phyloP scores from a whole-genome alignment of 73 alveolate genomes.

The Tetrahymena elliotti region DNA sequence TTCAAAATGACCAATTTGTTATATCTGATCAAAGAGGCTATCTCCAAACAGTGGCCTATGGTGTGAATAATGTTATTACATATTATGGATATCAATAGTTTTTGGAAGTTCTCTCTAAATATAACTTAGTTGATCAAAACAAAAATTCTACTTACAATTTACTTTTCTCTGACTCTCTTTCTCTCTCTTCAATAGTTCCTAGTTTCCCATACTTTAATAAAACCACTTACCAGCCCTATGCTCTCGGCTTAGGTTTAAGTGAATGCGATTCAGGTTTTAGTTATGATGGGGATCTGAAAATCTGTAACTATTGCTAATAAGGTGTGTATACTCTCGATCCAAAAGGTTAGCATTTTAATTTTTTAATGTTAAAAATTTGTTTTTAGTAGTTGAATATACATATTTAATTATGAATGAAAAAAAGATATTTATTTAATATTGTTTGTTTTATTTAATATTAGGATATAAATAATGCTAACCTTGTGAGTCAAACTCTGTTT shows the following conservation, averaged over 20 bases:
- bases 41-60: neutral
- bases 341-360: neutral
- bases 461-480: neutral
- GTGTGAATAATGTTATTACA: neutral
- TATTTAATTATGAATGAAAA: too few relatives aligned
- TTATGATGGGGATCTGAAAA: neutral
- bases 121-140: neutral
- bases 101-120: neutral
- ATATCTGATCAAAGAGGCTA: neutral
- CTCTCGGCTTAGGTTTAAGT: neutral
- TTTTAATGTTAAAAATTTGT: neutral
- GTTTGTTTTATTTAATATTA: neutral
- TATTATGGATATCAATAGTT: neutral
- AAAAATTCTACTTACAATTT: neutral
- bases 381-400: too few relatives aligned
- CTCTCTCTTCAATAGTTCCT: neutral
- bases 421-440: neutral
- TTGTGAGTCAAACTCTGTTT: neutral
- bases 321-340: neutral
- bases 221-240: neutral
- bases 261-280: neutral
- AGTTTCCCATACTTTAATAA: neutral
- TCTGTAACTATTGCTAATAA: neutral
- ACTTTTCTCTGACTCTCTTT: neutral
- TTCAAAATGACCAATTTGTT: neutral